These are phyloP conservation scores for Rhodotorula sp. DNA, from an alignment of 1,284 basidiomycete genomes.

Conservation along the genomic window DNA sequence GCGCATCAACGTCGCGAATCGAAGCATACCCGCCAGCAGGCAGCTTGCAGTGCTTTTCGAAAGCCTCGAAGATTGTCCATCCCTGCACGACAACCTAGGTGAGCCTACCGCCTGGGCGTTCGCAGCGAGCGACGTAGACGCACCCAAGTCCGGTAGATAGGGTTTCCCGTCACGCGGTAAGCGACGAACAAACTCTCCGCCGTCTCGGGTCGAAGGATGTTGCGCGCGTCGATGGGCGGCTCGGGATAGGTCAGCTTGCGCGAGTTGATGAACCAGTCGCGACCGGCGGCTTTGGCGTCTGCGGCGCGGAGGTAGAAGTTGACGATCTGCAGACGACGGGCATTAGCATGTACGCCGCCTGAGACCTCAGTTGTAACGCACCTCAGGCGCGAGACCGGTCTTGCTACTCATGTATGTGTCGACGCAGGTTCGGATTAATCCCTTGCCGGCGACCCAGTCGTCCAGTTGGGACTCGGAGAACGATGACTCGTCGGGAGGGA, in stretches of 20 bases:
- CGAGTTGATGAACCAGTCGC: slow-evolving; percentile 82
- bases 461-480: slow-evolving; percentile 59
- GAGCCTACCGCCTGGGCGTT: not conserved
- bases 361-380: slow-evolving; percentile 27
- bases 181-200: slow-evolving; percentile 91
- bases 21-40: slow-evolving; percentile 77
- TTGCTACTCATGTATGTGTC: slow-evolving; percentile 73
- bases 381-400: slow-evolving; percentile 60
- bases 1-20: slow-evolving; percentile 76
- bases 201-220: slow-evolving; percentile 90
- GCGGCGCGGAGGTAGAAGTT: slow-evolving; percentile 62
- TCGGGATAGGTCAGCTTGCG: slow-evolving; percentile 15
- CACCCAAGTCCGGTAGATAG: slow-evolving; percentile 62
- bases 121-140: not conserved
- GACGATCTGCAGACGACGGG: slow-evolving; percentile 66
- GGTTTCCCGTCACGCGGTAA: slow-evolving; percentile 76
- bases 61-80: slow-evolving; percentile 88
- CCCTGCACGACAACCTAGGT: slow-evolving; percentile 52
- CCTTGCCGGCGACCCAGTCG: slow-evolving; percentile 79
- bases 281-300: not conserved
- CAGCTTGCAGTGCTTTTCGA: slow-evolving; percentile 76
- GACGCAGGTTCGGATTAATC: slow-evolving; percentile 81
- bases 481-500: slow-evolving; percentile 58
- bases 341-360: rapidly evolving
- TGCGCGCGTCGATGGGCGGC: slow-evolving; percentile 75